Base-by-base conservation (phyloP, 352 stramenopile species). In the Paralagenidium karlingii region DNA sequence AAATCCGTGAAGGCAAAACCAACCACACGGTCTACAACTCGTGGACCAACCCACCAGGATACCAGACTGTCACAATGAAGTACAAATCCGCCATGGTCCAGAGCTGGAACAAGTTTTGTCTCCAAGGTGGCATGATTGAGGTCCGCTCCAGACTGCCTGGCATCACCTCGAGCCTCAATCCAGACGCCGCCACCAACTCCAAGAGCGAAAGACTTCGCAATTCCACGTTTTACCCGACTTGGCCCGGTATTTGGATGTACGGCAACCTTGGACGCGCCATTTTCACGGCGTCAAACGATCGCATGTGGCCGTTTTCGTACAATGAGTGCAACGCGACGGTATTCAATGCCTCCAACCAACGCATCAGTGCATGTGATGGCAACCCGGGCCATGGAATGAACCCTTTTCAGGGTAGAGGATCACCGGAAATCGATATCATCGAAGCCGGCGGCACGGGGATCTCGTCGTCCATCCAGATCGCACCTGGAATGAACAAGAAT, bases 81-180 rank as follows among this genome's bases (percentile, higher is more conserved):
- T 84, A 75, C 41, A 54, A 59, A 15, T 75, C 75, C 24, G 90
- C 77, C 1, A 96, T 96, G 83, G 26, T 97, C 5, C 86, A 95
- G 51, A 63, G 53, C 22, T 97, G 89, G 89, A 90, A 97, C 67
- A 96, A 96, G 60, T 96, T 96, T 45, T 97, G 85, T 55, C 96
- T 96, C 53, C 91, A 89, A 27, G 87, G 89, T 30, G 89, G 85
- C n/a, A 87, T 86, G 15, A 64, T 97, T 22, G 91, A 97, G 53
- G 80, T 95, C 0, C 49, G 64, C n/a, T 76, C 79, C 4, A 65
- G 85, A 42, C 63, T 97, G 10, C 91, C 91, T 4, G 91, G 77
- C 1, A 68, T 64, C 18, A 22, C 50, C 3, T 42, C 44, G 2
- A 67, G 49, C 3, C 45, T 38, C 3, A 82, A 82, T 33, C 63